Conservation (phyloP, 306 rosid genomes). For the Vigna trinervia region DNA sequence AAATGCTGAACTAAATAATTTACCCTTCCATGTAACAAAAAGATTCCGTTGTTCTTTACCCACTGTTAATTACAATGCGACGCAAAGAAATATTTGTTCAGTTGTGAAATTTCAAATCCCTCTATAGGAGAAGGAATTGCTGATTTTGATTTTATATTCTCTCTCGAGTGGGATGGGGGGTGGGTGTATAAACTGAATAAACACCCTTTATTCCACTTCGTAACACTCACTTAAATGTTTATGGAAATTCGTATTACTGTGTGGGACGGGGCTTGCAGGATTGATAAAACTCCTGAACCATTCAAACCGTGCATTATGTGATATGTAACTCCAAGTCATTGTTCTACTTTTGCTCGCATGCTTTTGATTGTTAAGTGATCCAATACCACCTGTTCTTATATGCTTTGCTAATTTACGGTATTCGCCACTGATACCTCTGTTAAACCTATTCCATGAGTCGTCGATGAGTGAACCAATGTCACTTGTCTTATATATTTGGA, state of each 20-base stretch:
- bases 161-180: not conserved
- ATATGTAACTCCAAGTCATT: not conserved
- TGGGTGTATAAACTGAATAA: slow-evolving; percentile 15
- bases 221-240: not conserved
- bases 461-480: not conserved
- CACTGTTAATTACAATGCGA: not conserved
- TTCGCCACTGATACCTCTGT: not conserved
- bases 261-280: not conserved
- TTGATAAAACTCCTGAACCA: not conserved
- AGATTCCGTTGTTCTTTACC: slow-evolving; percentile 23
- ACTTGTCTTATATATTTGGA: no score
- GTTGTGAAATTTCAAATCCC: slow-evolving; percentile 33
- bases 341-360: not conserved
- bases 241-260: slow-evolving; percentile 4
- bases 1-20: slow-evolving; percentile 19
- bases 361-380: not conserved
- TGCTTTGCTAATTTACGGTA: not conserved
- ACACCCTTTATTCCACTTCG: not conserved
- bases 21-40: slow-evolving; percentile 34
- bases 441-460: not conserved
- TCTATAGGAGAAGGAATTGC: not conserved
- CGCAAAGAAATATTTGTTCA: slow-evolving; percentile 10
- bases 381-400: not conserved
- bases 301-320: not conserved
- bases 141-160: slow-evolving; percentile 22